phyloP scores from a whole-genome alignment of 1,139 yeast species.

The Kodamaea arcana region DNA sequence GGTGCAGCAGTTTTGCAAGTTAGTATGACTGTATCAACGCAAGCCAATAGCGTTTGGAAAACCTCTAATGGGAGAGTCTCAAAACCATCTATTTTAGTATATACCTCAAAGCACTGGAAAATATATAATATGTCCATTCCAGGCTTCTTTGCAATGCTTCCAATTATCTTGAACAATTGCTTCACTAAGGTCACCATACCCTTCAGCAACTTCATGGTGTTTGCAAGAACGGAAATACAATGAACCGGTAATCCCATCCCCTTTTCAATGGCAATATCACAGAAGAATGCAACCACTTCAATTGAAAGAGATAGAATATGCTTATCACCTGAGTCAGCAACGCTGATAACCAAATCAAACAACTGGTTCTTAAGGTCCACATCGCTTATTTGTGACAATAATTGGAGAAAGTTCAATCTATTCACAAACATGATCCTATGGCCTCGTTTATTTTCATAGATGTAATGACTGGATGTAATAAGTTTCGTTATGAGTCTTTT shows the following conservation, averaged over 20 bases:
- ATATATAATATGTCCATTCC: slow-evolving; percentile 1
- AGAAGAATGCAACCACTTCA: slow-evolving; percentile 20
- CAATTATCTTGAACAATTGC: neutral
- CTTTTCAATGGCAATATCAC: slow-evolving; percentile 18
- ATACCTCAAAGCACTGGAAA: slow-evolving; percentile 8
- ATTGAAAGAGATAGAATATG: slow-evolving; percentile 24
- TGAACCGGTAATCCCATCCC: slow-evolving; percentile 18
- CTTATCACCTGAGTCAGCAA: slow-evolving; percentile 22
- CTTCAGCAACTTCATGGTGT: neutral
- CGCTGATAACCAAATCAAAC: slow-evolving; percentile 22
- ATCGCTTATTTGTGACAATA: slow-evolving; percentile 33
- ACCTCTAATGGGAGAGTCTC: slow-evolving; percentile 5
- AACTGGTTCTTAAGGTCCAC: slow-evolving; percentile 32
- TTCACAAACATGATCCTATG: slow-evolving; percentile 34
- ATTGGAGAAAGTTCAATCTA: slow-evolving; percentile 33
- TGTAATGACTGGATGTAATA: slow-evolving; percentile 35
- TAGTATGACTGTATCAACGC: slow-evolving; percentile 1
- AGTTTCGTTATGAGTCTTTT: slow-evolving; percentile 36
- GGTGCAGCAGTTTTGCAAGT: neutral
- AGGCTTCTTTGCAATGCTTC: neutral
- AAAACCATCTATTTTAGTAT: slow-evolving; percentile 4
- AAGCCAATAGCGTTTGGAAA: slow-evolving; percentile 3
- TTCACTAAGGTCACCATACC: neutral
- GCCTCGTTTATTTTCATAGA: slow-evolving; percentile 22
- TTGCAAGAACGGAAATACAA: slow-evolving; percentile 15